These are phyloP conservation scores for Petasospora fabianii DNA, from an alignment of 1,139 yeast genomes.

Conservation along the genomic window DNA sequence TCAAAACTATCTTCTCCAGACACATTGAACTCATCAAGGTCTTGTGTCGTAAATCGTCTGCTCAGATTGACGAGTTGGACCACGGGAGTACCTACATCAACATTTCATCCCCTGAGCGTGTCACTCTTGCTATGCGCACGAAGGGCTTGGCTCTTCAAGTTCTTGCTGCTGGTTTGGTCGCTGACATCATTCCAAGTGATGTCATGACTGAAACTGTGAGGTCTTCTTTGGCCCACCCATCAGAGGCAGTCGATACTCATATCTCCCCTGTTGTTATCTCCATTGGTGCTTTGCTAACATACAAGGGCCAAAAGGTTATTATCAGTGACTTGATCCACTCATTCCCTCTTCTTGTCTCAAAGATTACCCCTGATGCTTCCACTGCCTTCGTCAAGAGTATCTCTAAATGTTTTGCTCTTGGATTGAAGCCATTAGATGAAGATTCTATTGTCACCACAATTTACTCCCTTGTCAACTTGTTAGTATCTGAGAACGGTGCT, in stretches of 20 bases:
- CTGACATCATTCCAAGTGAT: conserved; percentile 22
- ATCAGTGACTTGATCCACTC: conserved; percentile 29
- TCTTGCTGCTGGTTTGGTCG: conserved; percentile 36
- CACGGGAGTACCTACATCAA: conserved; percentile 41
- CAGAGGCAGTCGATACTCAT: conserved; percentile 25
- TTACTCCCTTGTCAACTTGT: conserved; percentile 74
- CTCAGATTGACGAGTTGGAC: conserved; percentile 35
- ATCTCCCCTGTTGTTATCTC: conserved; percentile 49
- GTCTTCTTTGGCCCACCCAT: conserved; percentile 20
- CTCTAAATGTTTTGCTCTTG: conserved; percentile 39
- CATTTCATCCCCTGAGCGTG: conserved; percentile 36
- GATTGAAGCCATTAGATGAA: conserved; percentile 47
- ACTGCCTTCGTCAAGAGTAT: conserved; percentile 35
- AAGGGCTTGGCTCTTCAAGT: conserved; percentile 43
- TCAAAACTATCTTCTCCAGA: conserved; percentile 9
- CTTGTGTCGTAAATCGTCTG: conserved; percentile 30
- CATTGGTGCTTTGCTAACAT: conserved; percentile 52
- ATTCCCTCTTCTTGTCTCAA: conserved; percentile 30
- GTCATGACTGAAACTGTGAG: conserved; percentile 15
- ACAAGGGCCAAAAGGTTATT: conserved; percentile 35
- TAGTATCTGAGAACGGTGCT: conserved; percentile 53
- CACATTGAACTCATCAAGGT: conserved; percentile 26
- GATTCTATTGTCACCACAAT: conserved; percentile 85
- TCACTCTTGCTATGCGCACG: conserved; percentile 38
- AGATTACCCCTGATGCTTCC: conserved; percentile 38